Base-by-base conservation (phyloP, 2,329 filamentous ascomycete species). In the Trichoderma afroharzianum region DNA sequence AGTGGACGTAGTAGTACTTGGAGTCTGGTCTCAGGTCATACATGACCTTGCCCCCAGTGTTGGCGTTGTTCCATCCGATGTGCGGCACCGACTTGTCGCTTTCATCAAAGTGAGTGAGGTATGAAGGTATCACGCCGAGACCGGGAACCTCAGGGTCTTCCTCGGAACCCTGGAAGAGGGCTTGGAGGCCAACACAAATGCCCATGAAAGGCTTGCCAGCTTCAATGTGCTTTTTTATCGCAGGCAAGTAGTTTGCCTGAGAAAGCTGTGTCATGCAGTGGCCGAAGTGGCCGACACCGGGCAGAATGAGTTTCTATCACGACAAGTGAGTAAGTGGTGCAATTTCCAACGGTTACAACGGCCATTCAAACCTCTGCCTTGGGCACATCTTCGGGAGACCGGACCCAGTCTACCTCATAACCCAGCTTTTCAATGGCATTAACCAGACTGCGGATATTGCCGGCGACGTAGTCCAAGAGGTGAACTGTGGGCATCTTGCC, bases 1-100 rank as follows among this genome's bases (percentile, higher is more conserved):
- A 95, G 85, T 99, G 96, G 71, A 99, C 95, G 79, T 99, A 99
- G 84, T 99, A 99, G 85, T 99, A 99, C 82, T 98, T 99, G 79
- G 93, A 97, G 68, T 87, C 87, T 0, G 93, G 91, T 32, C 88
- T 85, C 68, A 99, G 83, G 71, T 92, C 94, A 81, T 95, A 98
- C 71, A 98, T 88, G 75, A 79, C 80, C 71, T 79, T 82, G 72
- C 81, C 83, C 72, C 77, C 83, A 1, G 91, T 90, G 76, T 91
- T 91, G 58, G 97, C 96, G 76, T 91, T 94, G 82, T 99, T 99
- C 96, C 96, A 99, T 70, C 96, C 96, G 81, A 99, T 99, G 83
- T 99, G 97, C 50, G 96, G 96, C n/a, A 99, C 97, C 47, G 94
- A 91, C 83, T 98, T 98, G 77, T 88, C 84, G 36, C 82, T 81